These are phyloP conservation scores for Hemerocallis citrina DNA, from an alignment of 106 monocot species.

Conservation along the genomic window DNA sequence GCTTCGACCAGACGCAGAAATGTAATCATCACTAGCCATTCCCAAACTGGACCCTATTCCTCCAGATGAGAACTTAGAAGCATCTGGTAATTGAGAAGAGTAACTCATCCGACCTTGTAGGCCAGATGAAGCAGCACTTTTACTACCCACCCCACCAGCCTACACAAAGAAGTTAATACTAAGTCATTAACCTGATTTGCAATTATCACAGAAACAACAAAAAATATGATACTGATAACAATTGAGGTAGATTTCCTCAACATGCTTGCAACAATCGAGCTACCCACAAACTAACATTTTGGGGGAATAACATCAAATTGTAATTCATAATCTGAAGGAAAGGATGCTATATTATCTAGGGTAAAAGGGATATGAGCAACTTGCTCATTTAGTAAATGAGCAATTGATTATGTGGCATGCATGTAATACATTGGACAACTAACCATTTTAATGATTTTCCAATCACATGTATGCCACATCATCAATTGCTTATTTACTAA, in stretches of 20 bases:
- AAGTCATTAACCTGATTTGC: neutral
- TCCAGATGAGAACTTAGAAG: slow-evolving; percentile 59
- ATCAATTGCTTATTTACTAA: neutral
- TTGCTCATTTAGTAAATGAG: too few relatives aligned
- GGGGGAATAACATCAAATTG: too few relatives aligned
- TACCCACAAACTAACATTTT: too few relatives aligned
- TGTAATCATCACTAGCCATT: slow-evolving; percentile 52
- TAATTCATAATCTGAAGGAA: too few relatives aligned
- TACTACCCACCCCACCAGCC: slow-evolving; percentile 42
- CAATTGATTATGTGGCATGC: too few relatives aligned
- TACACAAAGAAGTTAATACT: slow-evolving; percentile 5
- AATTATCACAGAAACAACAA: neutral
- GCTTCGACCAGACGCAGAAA: slow-evolving; percentile 36
- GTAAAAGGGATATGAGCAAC: too few relatives aligned
- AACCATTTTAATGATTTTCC: too few relatives aligned
- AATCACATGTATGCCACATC: neutral
- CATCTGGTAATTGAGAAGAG: slow-evolving; percentile 36
- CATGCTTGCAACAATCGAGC: too few relatives aligned
- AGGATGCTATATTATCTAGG: too few relatives aligned
- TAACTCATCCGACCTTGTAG: slow-evolving; percentile 38
- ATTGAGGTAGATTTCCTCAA: too few relatives aligned
- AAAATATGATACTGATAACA: neutral
- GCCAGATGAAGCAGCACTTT: slow-evolving; percentile 38
- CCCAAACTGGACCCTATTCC: slow-evolving; percentile 50
- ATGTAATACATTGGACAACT: too few relatives aligned